Conservation (phyloP, 768 basidiomycete genomes). For the Mycena sanguinolenta region DNA sequence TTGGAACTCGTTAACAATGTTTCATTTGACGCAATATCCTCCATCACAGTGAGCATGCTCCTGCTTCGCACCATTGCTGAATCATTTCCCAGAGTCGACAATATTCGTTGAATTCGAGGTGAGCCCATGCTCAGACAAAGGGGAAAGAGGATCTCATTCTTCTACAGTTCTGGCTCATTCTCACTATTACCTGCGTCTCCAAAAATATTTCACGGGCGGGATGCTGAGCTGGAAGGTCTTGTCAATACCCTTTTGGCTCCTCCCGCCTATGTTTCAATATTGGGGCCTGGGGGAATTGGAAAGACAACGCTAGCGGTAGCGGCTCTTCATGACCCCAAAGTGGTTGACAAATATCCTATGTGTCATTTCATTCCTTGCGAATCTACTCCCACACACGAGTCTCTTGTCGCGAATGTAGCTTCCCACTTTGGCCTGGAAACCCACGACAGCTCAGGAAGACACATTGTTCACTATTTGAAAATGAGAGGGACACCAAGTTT, state of each 20-base stretch:
- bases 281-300: too few relatives aligned
- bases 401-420: neutral
- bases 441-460: neutral
- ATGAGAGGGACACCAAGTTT: neutral
- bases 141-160: too few relatives aligned
- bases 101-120: neutral
- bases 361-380: neutral
- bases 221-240: neutral
- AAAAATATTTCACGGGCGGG: neutral
- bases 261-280: neutral
- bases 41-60: neutral
- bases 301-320: too few relatives aligned
- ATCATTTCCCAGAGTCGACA: neutral
- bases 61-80: neutral
- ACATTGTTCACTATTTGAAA: neutral
- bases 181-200: neutral
- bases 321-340: too few relatives aligned
- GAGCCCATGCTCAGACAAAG: neutral
- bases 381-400: neutral
- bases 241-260: neutral
- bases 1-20: neutral
- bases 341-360: neutral
- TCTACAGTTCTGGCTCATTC: constrained; percentile 1
- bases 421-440: neutral
- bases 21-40: neutral